phyloP scores from a whole-genome alignment of 306 rosid genomes.

The Psophocarpus tetragonolobus region DNA sequence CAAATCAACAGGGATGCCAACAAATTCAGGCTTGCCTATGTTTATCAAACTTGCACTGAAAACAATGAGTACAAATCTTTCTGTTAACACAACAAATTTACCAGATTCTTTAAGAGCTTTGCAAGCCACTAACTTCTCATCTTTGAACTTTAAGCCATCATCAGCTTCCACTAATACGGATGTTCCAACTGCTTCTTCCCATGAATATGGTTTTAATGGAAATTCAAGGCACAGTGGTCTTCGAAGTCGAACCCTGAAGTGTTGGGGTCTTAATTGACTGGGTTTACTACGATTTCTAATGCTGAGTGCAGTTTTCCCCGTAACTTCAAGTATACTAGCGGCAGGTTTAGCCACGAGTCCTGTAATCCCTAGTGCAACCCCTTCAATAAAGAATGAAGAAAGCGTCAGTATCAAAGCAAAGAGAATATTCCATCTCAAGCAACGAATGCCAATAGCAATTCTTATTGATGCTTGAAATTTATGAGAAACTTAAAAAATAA shows the following conservation, averaged over 20 bases:
- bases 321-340: slow-evolving; percentile 95
- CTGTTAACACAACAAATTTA: slow-evolving; percentile 69
- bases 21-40: slow-evolving; percentile 77
- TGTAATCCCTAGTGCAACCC: slow-evolving; percentile 84
- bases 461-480: slow-evolving; percentile 15
- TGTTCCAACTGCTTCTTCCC: slow-evolving; percentile 91
- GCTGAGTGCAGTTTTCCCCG: slow-evolving; percentile 90
- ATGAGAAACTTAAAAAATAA: slow-evolving; percentile 16
- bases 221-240: slow-evolving; percentile 63
- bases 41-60: slow-evolving; percentile 63
- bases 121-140: slow-evolving; percentile 74
- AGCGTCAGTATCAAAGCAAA: slow-evolving; percentile 19
- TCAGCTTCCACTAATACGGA: slow-evolving; percentile 69
- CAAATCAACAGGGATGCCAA: slow-evolving; percentile 65
- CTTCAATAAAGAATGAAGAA: slow-evolving; percentile 49
- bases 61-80: slow-evolving; percentile 61
- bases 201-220: slow-evolving; percentile 79
- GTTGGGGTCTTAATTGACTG: slow-evolving; percentile 57
- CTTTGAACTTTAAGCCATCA: slow-evolving; percentile 62
- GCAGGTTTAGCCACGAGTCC: slow-evolving; percentile 96
- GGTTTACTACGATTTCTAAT: slow-evolving; percentile 89
- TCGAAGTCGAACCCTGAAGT: slow-evolving; percentile 72
- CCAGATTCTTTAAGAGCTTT: slow-evolving; percentile 83
- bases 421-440: neutral
- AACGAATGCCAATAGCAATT: slow-evolving; percentile 8